Evolutionary conservation across 1,284 basidiomycete species (phyloP), one percentile per base, ranked within the genome.

Genomic region (Ceratobasidium papillatum): DNA sequence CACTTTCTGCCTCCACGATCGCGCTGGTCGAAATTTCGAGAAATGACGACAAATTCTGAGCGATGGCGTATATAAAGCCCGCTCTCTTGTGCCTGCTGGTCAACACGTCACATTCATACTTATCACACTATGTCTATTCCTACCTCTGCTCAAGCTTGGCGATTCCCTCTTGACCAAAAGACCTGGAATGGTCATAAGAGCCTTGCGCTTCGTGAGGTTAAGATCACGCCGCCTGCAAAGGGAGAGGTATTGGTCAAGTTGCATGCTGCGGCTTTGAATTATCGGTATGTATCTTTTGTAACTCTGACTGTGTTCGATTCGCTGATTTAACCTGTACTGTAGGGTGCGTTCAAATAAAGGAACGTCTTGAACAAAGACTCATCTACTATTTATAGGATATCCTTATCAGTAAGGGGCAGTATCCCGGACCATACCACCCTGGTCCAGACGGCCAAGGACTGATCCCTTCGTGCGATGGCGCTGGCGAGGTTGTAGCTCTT

Each of bases 391-490:
- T 41, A 25, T 19, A 64, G 62, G 62, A 49, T 27, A 47, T 64
- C 32, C 25, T 64, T 19, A 64, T 64, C 45, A 64, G 62, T 22
- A 34, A 41, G 8, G 17, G 19, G 11, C 38, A 64, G 27, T 64
- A 64, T 14, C 30, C 45, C 11, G 41, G 41, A 14, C 38, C 45
- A 36, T 64, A 45, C 45, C 27, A 25, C 36, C 38, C 38, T 32
- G 62, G 62, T 27, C 27, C 62, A 12, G 62, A 64, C 17, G 62
- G 62, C 8, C 22, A 49, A 64, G 62, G 62, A 5, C 36, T 52
- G 1, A 83, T 89, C 17, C 89, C 89, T 0, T 82, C 84, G 78
- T 90, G 89, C 7, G 90, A 91, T 77, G 84, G 86, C 76, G 89
- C 90, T 19, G 90, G 90, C 11, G 87, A 89, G 78, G 82, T 91